Conservation (phyloP, 768 basidiomycete species). For the Tephrocybe sp. region DNA sequence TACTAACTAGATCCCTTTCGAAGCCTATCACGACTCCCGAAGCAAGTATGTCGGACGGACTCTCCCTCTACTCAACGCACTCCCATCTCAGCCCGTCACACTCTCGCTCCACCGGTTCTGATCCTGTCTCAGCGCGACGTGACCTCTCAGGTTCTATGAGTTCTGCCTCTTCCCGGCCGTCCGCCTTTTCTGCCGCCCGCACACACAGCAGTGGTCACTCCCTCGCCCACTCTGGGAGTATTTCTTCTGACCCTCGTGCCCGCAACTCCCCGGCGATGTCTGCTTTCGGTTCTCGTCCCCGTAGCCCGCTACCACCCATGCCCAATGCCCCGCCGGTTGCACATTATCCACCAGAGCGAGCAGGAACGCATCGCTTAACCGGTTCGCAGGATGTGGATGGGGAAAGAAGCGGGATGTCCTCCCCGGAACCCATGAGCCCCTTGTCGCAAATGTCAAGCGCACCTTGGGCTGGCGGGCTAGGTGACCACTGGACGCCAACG, state of each 20-base stretch:
- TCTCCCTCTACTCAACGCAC: constrained; percentile 62
- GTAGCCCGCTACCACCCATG: constrained; percentile 15
- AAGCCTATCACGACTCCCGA: constrained; percentile 43
- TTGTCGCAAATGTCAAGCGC: constrained; percentile 24
- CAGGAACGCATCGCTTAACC: constrained; percentile 16
- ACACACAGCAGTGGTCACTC: constrained; percentile 37
- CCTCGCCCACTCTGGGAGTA: constrained; percentile 47
- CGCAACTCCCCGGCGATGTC: constrained; percentile 47
- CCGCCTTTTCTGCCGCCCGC: constrained; percentile 38
- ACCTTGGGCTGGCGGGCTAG: constrained; percentile 42
- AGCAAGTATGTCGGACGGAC: constrained; percentile 56
- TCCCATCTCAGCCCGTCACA: constrained; percentile 52
- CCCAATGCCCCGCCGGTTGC: constrained; percentile 13
- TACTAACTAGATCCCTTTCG: constrained; percentile 13
- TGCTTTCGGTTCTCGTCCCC: constrained; percentile 38
- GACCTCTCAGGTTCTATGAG: constrained; percentile 41
- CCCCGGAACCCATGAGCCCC: constrained; percentile 27
- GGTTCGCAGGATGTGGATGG: constrained; percentile 13
- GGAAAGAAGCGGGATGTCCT: constrained; percentile 16
- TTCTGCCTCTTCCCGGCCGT: constrained; percentile 56
- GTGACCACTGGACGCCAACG: constrained; percentile 36
- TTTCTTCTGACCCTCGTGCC: constrained; percentile 52
- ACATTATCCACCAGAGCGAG: constrained; percentile 21
- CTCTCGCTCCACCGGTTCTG: constrained; percentile 50
- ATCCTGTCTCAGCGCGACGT: constrained; percentile 40